phyloP scores from a whole-genome alignment of 2,329 filamentous ascomycete genomes.

The Spiromastix sp. region DNA sequence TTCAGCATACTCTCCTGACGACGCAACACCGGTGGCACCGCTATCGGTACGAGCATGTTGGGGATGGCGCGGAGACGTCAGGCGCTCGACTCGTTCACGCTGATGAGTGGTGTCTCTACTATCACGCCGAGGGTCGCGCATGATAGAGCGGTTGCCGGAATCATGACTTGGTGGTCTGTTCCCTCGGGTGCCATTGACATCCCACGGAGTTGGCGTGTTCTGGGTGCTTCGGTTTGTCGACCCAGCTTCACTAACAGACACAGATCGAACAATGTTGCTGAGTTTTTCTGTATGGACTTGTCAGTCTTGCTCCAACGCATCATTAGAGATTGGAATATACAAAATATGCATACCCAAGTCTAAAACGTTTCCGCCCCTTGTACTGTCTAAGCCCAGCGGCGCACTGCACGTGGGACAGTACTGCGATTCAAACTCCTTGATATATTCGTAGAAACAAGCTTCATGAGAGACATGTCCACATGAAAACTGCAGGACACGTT shows the following conservation, averaged over 20 bases:
- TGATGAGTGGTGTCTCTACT: constrained; percentile 32
- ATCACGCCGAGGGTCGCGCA: constrained; percentile 24
- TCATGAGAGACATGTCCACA: constrained; percentile 97
- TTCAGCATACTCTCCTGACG: constrained; percentile 71
- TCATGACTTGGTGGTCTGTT: constrained; percentile 25
- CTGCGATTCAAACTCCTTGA: constrained; percentile 86
- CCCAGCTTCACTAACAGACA: constrained; percentile 56
- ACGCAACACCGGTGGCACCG: constrained; percentile 59
- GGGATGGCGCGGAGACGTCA: constrained; percentile 25
- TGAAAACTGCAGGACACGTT: constrained; percentile 89
- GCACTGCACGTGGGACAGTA: constrained; percentile 92
- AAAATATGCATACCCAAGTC: constrained; percentile 71
- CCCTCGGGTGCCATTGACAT: constrained; percentile 24
- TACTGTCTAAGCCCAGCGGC: constrained; percentile 83
- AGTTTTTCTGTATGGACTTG: constrained; percentile 65
- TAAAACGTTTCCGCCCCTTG: constrained; percentile 81
- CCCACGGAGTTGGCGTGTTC: constrained; percentile 55
- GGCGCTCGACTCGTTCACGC: constrained; percentile 36
- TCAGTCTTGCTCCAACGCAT: too few species aligned
- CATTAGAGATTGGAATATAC: too few species aligned
- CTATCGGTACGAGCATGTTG: constrained; percentile 69
- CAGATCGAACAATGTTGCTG: constrained; percentile 81
- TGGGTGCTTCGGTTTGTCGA: constrained; percentile 38
- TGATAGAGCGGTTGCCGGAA: constrained; percentile 11
- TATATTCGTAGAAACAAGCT: constrained; percentile 97